These are phyloP conservation scores for Penicillium thymicola DNA, from an alignment of 2,329 filamentous ascomycete species.

Conservation along the genomic window DNA sequence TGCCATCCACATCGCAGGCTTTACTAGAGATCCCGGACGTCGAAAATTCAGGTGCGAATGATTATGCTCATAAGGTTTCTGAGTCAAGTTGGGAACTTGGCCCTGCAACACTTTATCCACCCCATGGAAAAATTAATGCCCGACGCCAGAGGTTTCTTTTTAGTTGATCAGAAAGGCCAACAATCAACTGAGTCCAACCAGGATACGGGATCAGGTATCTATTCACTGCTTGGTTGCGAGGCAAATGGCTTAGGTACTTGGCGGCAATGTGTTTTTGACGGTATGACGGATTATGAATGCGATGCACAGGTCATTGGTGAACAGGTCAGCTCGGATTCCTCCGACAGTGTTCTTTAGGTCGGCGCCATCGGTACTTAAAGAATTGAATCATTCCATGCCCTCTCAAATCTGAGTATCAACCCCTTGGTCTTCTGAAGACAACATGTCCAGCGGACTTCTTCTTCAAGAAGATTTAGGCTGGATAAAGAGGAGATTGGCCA, in stretches of 20 bases:
- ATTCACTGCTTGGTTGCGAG: background rate
- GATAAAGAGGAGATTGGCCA: too few relatives aligned
- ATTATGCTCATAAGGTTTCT: background rate
- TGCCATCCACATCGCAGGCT: background rate
- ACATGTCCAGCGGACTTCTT: too few relatives aligned
- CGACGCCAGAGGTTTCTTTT: background rate
- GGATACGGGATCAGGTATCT: too few relatives aligned
- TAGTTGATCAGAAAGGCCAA: background rate
- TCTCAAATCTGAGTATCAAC: too few relatives aligned
- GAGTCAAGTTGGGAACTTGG: constrained; percentile 1
- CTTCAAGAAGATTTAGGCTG: too few relatives aligned
- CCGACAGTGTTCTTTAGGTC: constrained; percentile 1
- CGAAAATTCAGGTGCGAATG: background rate
- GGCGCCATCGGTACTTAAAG: background rate
- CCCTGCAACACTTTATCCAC: constrained; percentile 2
- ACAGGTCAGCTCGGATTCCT: background rate
- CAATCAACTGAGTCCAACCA: background rate
- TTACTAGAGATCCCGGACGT: background rate
- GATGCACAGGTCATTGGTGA: background rate
- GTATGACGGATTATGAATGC: background rate
- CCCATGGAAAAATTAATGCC: background rate
- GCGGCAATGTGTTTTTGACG: background rate
- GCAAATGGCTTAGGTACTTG: background rate
- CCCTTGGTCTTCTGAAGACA: too few relatives aligned
- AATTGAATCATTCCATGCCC: background rate